Conservation (phyloP, 257 asterid species). For the Linderniella brevidens region DNA sequence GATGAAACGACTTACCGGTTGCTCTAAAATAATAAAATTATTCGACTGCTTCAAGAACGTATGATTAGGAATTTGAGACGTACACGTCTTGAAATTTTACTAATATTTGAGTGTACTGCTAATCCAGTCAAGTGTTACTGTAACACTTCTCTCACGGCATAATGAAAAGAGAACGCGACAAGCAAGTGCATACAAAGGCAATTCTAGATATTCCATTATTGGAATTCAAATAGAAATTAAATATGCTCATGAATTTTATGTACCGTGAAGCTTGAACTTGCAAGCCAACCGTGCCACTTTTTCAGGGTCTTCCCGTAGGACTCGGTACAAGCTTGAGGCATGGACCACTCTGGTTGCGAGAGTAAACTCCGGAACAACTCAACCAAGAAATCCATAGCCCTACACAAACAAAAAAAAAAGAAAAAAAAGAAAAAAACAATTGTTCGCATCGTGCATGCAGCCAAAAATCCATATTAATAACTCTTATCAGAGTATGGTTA, state of each 20-base stretch:
- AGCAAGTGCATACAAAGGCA: neutral
- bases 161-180: too few relatives aligned
- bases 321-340: conserved; percentile 83
- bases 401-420: conserved; percentile 9
- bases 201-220: neutral
- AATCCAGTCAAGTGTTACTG: too few relatives aligned
- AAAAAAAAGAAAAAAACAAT: neutral
- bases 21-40: too few relatives aligned
- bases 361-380: conserved; percentile 62
- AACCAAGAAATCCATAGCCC: conserved; percentile 97
- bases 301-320: conserved; percentile 75
- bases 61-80: neutral
- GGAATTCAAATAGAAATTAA: too few relatives aligned
- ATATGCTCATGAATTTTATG: conserved; percentile 3
- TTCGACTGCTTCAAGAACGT: too few relatives aligned
- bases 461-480: too few relatives aligned
- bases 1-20: too few relatives aligned
- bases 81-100: neutral
- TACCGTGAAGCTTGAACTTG: conserved; percentile 91
- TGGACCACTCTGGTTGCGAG: conserved; percentile 71
- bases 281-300: conserved; percentile 95
- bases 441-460: too few relatives aligned
- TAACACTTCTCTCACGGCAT: too few relatives aligned
- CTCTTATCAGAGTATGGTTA: too few relatives aligned
- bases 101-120: neutral